Evolutionary conservation across 179 eudicot species (phyloP), one percentile per base, ranked within the genome.

Genomic region (Vitellaria paradoxa): DNA sequence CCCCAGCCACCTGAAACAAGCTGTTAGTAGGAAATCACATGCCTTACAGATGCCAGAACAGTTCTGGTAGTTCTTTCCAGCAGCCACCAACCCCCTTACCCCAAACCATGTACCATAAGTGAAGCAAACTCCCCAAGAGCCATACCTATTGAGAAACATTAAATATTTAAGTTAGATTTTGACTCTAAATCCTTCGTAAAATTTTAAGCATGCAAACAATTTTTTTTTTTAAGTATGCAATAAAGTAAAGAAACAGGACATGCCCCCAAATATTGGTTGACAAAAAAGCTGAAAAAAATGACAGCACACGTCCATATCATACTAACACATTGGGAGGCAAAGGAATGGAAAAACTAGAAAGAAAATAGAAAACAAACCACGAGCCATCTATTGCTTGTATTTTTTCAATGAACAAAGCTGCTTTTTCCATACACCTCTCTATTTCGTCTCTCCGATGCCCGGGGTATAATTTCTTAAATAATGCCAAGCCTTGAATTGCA

Each of bases 91-190:
- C 64, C 93, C 99, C 82, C 88, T 85, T 55, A 95, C 68, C 70
- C 97, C 99, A 85, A 93, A 95, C 99, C 99, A 95, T 74, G 88
- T 86, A 46, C 93, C 99, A 83, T 95, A 95, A 1, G 97, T 91
- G 87, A 89, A 95, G 91, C 99, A 95, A 84, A 95, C 93, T 69
- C 86, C 99, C 99, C 99, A 95, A n/a, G 97, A 95, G 64, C 99
- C 99, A 86, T 95, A 95, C 99, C 99, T 95, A 52, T 23, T 70
- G 11, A 73, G 23, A 47, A 18, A 30, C n/a, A 5, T 17, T 6
- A 65, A 6, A 53, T 52, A 46, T 61, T 26, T n/a, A 4, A 45
- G 12, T 23, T 63, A 64, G 21, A 17, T 49, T 45, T 37, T 21
- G 37, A 5, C 55, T 61, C 24, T 14, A 8, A 49, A 21, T 47